A percentile compares a stretch with the other conserved stretches of the same genome.
These are phyloP conservation scores for Cicer arietinum DNA, from an alignment of 306 rosid genomes.

Conservation along the genomic window DNA sequence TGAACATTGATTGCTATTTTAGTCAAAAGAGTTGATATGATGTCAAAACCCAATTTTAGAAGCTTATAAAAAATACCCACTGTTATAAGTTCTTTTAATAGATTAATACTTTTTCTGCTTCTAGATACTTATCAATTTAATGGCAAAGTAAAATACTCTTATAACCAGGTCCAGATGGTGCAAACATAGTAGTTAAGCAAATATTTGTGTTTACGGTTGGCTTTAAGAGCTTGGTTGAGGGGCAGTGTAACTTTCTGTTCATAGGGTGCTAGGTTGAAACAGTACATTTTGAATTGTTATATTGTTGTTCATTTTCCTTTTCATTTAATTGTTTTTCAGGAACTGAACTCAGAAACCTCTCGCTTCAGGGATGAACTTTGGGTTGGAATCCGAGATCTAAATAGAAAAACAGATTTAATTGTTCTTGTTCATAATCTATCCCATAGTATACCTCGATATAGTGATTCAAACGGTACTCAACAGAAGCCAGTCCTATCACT, in stretches of 20 bases:
- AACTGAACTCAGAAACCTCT: constrained; percentile 69
- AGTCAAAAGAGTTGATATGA: constrained; percentile 12
- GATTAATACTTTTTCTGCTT: constrained; percentile 2
- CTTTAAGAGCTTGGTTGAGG: constrained; percentile 16
- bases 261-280: constrained; percentile 25
- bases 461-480: constrained; percentile 58
- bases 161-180: not conserved
- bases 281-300: constrained; percentile 2
- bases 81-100: not conserved
- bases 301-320: constrained; percentile 17
- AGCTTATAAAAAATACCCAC: not conserved
- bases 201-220: constrained; percentile 29
- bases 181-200: constrained; percentile 21
- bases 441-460: constrained; percentile 80
- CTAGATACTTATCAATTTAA: constrained; percentile 6
- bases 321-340: constrained; percentile 55
- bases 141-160: constrained; percentile 20
- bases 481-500: constrained; percentile 82
- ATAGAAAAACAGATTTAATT: constrained; percentile 82
- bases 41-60: not conserved
- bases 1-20: not conserved
- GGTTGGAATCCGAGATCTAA: constrained; percentile 86
- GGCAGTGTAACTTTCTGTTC: constrained; percentile 3
- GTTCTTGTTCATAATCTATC: constrained; percentile 94
- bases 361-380: constrained; percentile 83